Evolutionary conservation across 257 asterid genomes (phyloP), one percentile per base, ranked within the genome.

Genomic region (Schizonepeta tenuifolia): DNA sequence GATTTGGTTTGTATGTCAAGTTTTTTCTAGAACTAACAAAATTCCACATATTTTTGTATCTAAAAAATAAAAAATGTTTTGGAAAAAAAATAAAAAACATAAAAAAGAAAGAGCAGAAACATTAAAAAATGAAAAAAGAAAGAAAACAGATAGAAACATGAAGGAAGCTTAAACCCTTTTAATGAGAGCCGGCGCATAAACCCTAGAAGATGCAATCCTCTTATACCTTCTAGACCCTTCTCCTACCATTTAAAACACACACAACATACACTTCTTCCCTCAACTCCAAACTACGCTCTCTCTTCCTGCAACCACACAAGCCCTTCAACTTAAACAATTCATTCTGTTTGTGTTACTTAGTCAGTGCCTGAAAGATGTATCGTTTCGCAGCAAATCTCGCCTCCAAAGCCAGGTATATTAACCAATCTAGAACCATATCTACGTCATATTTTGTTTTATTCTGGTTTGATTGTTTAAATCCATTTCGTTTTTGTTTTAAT

Each of bases 331-430:
- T 55, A 46, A 46, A 43, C 49, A 36, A 11, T 21, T 40, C 51
- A 5, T 1, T 38, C 38, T 9, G 31, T 41, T 21, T 21, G 20
- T 12, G 54, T 38, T 38, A 17, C 51, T 0, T 2, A 21, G 9
- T 12, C 17, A 35, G 46, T 15, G 54, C 21, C 2, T 49, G 18
- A 35, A 76, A 12, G 43, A 93, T 93, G 98, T 86, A 93, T 71
- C 89, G 98, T 15, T 87, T 86, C 71, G 95, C 90, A 50, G 93
- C 96, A 55, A 90, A 90, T 84, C 87, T 93, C 68, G 98, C 90
- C 43, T 85, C 95, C 18, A 90, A 85, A 65, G 86, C 90, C 77
- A 83, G 90, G 90, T 85, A 81, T 61, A 7, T 15, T 6, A 62
- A 21, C n/a, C 55, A 46, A 24, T 44, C 22, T 22, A 22, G 70